Conservation (phyloP, 2,329 filamentous ascomycete genomes). For the Hypoxylon sp. region DNA sequence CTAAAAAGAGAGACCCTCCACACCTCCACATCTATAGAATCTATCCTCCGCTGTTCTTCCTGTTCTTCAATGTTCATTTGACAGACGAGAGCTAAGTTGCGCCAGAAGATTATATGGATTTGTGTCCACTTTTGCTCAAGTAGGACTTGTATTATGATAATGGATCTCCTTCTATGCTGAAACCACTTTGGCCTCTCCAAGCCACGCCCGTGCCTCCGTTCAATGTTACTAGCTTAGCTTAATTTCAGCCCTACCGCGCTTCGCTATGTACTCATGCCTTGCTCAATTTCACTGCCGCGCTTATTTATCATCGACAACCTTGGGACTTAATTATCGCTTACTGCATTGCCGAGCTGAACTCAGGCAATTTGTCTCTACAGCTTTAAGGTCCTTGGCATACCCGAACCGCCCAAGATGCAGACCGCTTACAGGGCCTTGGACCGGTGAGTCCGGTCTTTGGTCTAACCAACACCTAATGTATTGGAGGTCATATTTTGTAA, state of each 20-base stretch:
- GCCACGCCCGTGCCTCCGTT: background rate
- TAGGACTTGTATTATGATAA: background rate
- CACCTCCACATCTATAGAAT: background rate
- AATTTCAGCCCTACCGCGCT: constrained; percentile 31
- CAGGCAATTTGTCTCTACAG: constrained; percentile 3
- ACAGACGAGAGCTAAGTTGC: background rate
- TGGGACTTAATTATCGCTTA: constrained; percentile 15
- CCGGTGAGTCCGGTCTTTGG: background rate
- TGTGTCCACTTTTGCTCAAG: background rate
- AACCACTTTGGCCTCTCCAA: background rate
- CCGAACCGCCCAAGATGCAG: background rate
- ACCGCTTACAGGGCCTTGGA: background rate
- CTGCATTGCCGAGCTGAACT: constrained; percentile 30
- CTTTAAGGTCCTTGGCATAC: constrained; percentile 1
- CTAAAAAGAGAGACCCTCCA: too few relatives aligned
- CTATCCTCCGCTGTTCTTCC: background rate
- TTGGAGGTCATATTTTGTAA: background rate
- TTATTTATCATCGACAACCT: constrained; percentile 1
- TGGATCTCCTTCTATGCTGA: background rate
- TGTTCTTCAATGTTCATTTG: too few relatives aligned
- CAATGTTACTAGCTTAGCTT: constrained; percentile 7
- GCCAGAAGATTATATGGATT: background rate
- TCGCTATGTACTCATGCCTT: background rate
- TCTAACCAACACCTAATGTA: background rate
- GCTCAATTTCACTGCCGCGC: constrained; percentile 1